phyloP scores from a whole-genome alignment of 1,284 basidiomycete genomes.

The Inonotus obliquus region DNA sequence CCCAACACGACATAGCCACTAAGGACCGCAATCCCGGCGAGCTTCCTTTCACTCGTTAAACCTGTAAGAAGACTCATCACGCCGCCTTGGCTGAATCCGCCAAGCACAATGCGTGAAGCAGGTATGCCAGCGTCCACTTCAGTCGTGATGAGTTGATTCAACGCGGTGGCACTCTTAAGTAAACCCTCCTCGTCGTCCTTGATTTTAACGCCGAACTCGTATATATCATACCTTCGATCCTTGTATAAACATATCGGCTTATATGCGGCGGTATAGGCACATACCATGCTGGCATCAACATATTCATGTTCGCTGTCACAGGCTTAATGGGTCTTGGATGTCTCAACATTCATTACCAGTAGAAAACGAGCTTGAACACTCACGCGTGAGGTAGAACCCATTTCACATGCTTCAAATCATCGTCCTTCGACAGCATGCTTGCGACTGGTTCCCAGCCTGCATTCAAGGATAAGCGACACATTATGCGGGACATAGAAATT shows the following conservation, averaged over 20 bases:
- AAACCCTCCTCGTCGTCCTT: constrained; percentile 74
- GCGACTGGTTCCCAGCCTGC: constrained; percentile 78
- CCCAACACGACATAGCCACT: constrained; percentile 76
- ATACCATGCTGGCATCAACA: constrained; percentile 70
- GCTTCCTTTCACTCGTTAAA: constrained; percentile 59
- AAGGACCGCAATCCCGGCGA: constrained; percentile 70
- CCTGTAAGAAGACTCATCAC: constrained; percentile 75
- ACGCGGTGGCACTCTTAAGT: constrained; percentile 52
- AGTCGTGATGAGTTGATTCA: constrained; percentile 67
- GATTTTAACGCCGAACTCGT: constrained; percentile 56
- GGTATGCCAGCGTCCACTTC: constrained; percentile 73
- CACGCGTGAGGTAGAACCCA: constrained; percentile 80
- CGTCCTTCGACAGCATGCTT: constrained; percentile 48
- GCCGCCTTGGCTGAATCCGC: constrained; percentile 87
- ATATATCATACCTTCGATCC: constrained; percentile 71
- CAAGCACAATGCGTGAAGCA: constrained; percentile 66
- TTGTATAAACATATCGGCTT: neutral
- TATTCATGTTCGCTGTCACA: constrained; percentile 66
- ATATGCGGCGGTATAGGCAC: constrained; percentile 21
- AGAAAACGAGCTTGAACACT: constrained; percentile 25
- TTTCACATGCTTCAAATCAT: constrained; percentile 67
- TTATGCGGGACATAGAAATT: constrained; percentile 31
- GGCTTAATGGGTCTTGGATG: constrained; percentile 45
- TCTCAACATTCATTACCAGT: neutral
- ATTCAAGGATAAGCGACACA: constrained; percentile 32